These are phyloP conservation scores for Cercospora brassicicola DNA, from an alignment of 2,329 filamentous ascomycete species.

Conservation along the genomic window DNA sequence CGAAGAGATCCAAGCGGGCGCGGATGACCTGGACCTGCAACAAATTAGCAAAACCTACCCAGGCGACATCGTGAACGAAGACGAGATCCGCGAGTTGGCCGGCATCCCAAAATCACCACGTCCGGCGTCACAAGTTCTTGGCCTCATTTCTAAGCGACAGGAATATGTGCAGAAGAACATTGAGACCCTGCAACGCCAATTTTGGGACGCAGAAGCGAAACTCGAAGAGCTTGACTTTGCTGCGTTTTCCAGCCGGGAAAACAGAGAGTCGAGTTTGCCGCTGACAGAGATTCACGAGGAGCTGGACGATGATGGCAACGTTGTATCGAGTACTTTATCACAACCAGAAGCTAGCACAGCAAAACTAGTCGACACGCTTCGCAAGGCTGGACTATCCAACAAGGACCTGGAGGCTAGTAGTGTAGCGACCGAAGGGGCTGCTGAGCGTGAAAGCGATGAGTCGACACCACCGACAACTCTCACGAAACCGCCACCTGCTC, in stretches of 20 bases:
- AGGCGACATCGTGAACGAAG: conserved; percentile 63
- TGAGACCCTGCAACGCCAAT: conserved; percentile 68
- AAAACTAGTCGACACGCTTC: conserved; percentile 68
- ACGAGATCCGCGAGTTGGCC: conserved; percentile 59
- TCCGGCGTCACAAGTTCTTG: conserved; percentile 63
- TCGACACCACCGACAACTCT: not conserved
- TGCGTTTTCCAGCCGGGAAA: conserved; percentile 38
- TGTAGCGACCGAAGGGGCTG: conserved; percentile 8
- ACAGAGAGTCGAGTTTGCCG: conserved; percentile 62
- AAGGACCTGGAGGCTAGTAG: conserved; percentile 25
- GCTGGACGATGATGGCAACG: conserved; percentile 84
- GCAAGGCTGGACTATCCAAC: conserved; percentile 68
- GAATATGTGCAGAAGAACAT: conserved; percentile 89
- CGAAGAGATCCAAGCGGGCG: conserved; percentile 68
- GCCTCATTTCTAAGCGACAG: conserved; percentile 70
- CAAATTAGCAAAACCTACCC: conserved; percentile 60
- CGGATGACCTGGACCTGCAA: conserved; percentile 27
- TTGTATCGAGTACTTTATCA: conserved; percentile 58
- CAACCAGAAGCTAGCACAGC: conserved; percentile 66
- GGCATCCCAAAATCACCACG: conserved; percentile 51
- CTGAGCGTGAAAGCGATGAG: conserved; percentile 17
- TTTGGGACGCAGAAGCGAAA: conserved; percentile 68
- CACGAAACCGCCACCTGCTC: conserved; percentile 20
- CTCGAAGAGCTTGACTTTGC: conserved; percentile 58
- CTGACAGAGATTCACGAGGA: conserved; percentile 91